A percentile compares a stretch with the other conserved stretches of the same genome.
These are phyloP conservation scores for Rhizophagus clarus DNA, from an alignment of 192 early-diverging fungal species.

Conservation along the genomic window DNA sequence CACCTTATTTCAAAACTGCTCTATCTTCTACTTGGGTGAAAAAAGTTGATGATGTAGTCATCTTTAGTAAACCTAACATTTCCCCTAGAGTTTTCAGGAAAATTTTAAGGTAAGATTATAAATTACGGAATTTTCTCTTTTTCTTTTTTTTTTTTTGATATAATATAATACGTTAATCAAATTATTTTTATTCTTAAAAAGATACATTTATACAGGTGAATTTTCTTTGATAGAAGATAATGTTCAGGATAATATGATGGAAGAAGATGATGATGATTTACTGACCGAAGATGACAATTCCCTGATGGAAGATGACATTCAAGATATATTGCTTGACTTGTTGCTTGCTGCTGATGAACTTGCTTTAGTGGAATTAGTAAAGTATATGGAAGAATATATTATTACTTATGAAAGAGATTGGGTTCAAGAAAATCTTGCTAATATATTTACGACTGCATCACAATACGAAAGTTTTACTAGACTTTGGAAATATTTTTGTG, in stretches of 20 bases:
- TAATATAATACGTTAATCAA: neutral
- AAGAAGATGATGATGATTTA: no score
- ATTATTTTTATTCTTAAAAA: neutral
- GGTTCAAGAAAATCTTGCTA: neutral
- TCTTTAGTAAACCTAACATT: slow-evolving; percentile 5
- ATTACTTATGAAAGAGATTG: neutral
- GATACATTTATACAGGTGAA: slow-evolving; percentile 12
- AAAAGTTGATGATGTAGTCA: neutral
- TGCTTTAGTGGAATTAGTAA: neutral
- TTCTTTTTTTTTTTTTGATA: neutral
- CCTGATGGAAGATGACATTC: no score
- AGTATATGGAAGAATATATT: slow-evolving; percentile 10
- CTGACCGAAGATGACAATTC: no score
- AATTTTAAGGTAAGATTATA: neutral
- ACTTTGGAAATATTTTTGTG: neutral
- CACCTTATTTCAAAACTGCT: slow-evolving; percentile 1
- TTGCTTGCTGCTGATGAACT: slow-evolving; percentile 1
- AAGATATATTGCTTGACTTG: neutral
- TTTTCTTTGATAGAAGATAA: neutral
- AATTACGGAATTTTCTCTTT: no score
- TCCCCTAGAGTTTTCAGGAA: neutral
- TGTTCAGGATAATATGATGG: no score
- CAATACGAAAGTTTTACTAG: neutral
- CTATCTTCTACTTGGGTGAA: slow-evolving; percentile 10
- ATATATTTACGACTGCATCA: neutral